Percentiles rank a stretch among this genome's conserved stretches.
Conservation (phyloP, 225 moss, liverwort and hornwort species). For the Marchantia paleacea region DNA sequence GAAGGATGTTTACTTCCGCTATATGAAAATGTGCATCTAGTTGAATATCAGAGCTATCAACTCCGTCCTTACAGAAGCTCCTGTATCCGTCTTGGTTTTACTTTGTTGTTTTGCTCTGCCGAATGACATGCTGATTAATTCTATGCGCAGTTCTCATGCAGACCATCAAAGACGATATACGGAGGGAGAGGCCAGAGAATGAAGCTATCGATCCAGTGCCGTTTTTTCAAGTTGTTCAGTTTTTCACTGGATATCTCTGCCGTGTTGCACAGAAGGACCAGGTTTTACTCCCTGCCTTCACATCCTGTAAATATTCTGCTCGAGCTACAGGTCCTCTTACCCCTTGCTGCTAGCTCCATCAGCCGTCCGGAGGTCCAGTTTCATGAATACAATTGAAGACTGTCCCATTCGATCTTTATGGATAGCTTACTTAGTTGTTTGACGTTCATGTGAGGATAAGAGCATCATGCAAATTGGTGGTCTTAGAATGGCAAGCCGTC, state of each 20-base stretch:
- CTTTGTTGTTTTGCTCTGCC: neutral
- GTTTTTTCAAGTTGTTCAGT: constrained; percentile 74
- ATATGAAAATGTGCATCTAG: too few relatives aligned
- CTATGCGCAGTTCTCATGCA: constrained; percentile 77
- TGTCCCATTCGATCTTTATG: neutral
- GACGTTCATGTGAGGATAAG: neutral
- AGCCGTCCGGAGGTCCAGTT: neutral
- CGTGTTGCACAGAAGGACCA: constrained; percentile 44
- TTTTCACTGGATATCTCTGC: constrained; percentile 71
- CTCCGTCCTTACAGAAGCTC: neutral
- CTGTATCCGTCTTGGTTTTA: neutral
- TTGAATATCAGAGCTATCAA: neutral
- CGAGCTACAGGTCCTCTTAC: neutral
- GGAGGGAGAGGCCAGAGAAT: constrained; percentile 58
- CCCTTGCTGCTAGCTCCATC: neutral
- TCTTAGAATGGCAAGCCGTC: neutral
- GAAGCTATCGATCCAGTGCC: constrained; percentile 61
- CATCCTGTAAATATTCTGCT: neutral
- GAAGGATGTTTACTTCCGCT: neutral
- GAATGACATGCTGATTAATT: neutral
- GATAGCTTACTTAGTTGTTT: neutral
- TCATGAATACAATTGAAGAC: neutral
- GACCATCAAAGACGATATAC: constrained; percentile 81
- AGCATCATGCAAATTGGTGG: neutral
- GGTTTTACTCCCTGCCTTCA: constrained; percentile 32